phyloP scores from a whole-genome alignment of 768 basidiomycete species.

The Daedaleopsis sinensis region DNA sequence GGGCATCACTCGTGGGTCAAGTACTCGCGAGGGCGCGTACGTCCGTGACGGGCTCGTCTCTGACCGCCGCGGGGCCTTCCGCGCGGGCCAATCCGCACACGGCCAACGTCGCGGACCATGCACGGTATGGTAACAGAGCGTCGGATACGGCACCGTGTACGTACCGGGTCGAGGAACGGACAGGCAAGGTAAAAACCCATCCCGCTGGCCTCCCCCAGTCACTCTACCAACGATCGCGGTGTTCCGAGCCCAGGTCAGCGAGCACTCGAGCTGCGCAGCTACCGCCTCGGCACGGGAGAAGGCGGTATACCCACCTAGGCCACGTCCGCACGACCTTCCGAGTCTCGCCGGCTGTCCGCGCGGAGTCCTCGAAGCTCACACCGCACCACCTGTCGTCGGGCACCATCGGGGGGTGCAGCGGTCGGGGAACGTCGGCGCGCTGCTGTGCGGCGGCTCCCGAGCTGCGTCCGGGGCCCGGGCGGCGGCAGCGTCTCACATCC shows the following conservation, averaged over 20 bases:
- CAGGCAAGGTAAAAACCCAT: constrained; percentile 69
- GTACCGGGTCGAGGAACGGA: constrained; percentile 61
- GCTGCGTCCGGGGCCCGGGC: constrained; percentile 28
- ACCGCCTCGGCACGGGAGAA: too few relatives aligned
- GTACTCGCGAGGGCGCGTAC: constrained; percentile 64
- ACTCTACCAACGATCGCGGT: constrained; percentile 63
- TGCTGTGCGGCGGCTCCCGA: constrained; percentile 26
- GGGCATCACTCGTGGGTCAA: too few relatives aligned
- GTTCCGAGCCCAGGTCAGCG: neutral
- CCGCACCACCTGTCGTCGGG: constrained; percentile 61
- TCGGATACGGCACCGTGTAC: constrained; percentile 20
- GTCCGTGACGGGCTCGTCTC: constrained; percentile 76
- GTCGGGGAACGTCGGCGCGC: constrained; percentile 48
- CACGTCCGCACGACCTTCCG: constrained; percentile 46
- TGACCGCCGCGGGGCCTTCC: constrained; percentile 64
- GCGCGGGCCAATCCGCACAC: constrained; percentile 53
- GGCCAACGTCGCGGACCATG: neutral
- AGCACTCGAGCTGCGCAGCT: neutral
- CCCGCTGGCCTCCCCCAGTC: too few relatives aligned
- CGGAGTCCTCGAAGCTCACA: constrained; percentile 68
- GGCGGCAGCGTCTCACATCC: constrained; percentile 32
- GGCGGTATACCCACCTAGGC: constrained; percentile 47
- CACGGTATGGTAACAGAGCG: neutral
- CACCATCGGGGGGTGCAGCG: constrained; percentile 62
- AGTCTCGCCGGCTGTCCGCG: constrained; percentile 65